A percentile compares a stretch with the other conserved stretches of the same genome.
Evolutionary conservation across 352 stramenopile genomes (phyloP).

Genomic region (Globisporangium sylvaticum): DNA sequence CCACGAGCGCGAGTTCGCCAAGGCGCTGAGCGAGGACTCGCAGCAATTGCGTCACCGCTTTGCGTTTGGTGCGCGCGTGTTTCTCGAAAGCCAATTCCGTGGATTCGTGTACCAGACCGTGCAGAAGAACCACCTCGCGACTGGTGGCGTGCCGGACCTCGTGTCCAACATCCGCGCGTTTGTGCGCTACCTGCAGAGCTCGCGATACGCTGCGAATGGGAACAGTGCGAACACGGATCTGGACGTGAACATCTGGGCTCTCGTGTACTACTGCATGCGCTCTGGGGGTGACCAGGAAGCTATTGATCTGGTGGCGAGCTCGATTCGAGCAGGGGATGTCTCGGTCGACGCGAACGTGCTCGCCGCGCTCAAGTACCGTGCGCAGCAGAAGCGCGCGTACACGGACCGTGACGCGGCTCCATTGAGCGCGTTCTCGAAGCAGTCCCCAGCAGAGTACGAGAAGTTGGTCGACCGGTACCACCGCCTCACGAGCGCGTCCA

Average conservation of each 20-base stretch:
- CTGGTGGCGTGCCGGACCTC: slow-evolving; percentile 61
- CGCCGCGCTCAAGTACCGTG: slow-evolving; percentile 55
- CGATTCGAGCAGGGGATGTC: slow-evolving; percentile 35
- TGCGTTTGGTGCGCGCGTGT: slow-evolving; percentile 63
- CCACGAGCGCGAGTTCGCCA: slow-evolving; percentile 54
- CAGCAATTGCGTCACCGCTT: slow-evolving; percentile 49
- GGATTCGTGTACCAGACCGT: slow-evolving; percentile 77
- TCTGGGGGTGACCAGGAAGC: slow-evolving; percentile 72
- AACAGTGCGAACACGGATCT: slow-evolving; percentile 15
- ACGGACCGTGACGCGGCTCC: slow-evolving; percentile 29
- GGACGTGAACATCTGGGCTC: slow-evolving; percentile 62
- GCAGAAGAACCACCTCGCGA: slow-evolving; percentile 68
- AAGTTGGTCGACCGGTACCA: slow-evolving; percentile 66
- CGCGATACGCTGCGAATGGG: slow-evolving; percentile 41
- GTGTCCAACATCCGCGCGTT: slow-evolving; percentile 76
- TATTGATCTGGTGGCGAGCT: slow-evolving; percentile 44
- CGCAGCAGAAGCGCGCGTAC: slow-evolving; percentile 52
- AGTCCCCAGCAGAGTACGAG: slow-evolving; percentile 61
- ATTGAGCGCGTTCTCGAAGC: slow-evolving; percentile 57
- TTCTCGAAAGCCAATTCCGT: slow-evolving; percentile 78
- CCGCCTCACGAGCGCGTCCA: slow-evolving; percentile 61
- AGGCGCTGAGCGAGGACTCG: slow-evolving; percentile 32
- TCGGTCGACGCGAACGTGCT: slow-evolving; percentile 57
- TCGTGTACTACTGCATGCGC: slow-evolving; percentile 80
- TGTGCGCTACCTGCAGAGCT: slow-evolving; percentile 73